These are phyloP conservation scores for Myxozyma sirexii DNA, from an alignment of 805 yeast species.

Conservation along the genomic window DNA sequence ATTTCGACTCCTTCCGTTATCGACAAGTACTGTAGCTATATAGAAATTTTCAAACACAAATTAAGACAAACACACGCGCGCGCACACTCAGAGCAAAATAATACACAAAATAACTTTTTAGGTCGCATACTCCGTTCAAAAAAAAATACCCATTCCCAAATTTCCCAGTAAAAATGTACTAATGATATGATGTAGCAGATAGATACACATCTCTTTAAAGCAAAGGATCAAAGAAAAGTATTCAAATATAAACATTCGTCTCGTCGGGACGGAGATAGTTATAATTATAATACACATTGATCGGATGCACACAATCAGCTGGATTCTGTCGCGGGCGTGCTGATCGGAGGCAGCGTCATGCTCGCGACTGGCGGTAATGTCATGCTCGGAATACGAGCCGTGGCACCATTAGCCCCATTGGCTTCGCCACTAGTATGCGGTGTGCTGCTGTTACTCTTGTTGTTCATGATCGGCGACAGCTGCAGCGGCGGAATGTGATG, in stretches of 20 bases:
- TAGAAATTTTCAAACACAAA: not conserved
- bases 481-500: slow-evolving; percentile 29
- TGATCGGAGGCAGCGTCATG: slow-evolving; percentile 20
- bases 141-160: slow-evolving; percentile 16
- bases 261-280: not conserved
- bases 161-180: slow-evolving; percentile 7
- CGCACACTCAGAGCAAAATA: not conserved
- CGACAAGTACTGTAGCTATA: too few species aligned
- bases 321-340: slow-evolving; percentile 21
- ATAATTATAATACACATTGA: slow-evolving; percentile 1
- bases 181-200: not conserved
- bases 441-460: not conserved
- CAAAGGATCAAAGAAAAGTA: not conserved
- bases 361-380: slow-evolving; percentile 15
- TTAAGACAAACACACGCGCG: not conserved
- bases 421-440: not conserved
- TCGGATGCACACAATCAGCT: not conserved
- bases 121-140: slow-evolving; percentile 12
- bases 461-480: slow-evolving; percentile 16
- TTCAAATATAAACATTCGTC: not conserved
- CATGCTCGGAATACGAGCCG: not conserved
- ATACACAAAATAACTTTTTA: slow-evolving; percentile 1
- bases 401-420: slow-evolving; percentile 3
- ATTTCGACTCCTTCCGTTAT: too few species aligned
- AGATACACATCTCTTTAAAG: not conserved